Evolutionary conservation across 306 rosid genomes (phyloP).

Genomic region (Cyamopsis tetragonoloba): DNA sequence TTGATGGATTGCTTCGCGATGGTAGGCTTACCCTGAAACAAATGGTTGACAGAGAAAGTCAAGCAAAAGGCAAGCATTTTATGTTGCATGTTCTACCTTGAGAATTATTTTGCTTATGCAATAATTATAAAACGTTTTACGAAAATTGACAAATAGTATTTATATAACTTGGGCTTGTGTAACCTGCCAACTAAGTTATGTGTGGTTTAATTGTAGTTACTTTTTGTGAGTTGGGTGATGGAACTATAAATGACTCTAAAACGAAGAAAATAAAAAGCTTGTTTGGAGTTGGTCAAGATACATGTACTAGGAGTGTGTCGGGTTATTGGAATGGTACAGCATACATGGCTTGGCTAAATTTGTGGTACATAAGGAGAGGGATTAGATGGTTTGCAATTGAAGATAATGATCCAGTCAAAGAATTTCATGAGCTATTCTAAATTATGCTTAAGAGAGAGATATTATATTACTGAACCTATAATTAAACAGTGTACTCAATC

Average conservation of each 20-base stretch:
- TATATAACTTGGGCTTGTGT: neutral
- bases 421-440: neutral
- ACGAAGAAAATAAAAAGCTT: neutral
- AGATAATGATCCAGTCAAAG: neutral
- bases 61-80: constrained; percentile 50
- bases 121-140: neutral
- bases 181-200: neutral
- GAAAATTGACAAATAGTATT: neutral
- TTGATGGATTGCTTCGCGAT: constrained; percentile 80
- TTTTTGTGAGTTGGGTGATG: neutral
- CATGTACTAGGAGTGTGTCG: neutral
- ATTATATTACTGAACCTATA: neutral
- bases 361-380: constrained; percentile 2
- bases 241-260: neutral
- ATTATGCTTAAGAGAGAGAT: neutral
- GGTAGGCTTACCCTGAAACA: constrained; percentile 79
- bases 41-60: constrained; percentile 60
- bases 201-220: neutral
- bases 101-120: neutral
- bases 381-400: neutral
- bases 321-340: neutral
- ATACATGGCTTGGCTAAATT: neutral
- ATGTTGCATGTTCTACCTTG: neutral
- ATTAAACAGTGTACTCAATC: constrained; percentile 7
- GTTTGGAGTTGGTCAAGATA: constrained; percentile 1